Evolutionary conservation across 129 eudicot species (phyloP).

Genomic region (Flaveria bidentis): DNA sequence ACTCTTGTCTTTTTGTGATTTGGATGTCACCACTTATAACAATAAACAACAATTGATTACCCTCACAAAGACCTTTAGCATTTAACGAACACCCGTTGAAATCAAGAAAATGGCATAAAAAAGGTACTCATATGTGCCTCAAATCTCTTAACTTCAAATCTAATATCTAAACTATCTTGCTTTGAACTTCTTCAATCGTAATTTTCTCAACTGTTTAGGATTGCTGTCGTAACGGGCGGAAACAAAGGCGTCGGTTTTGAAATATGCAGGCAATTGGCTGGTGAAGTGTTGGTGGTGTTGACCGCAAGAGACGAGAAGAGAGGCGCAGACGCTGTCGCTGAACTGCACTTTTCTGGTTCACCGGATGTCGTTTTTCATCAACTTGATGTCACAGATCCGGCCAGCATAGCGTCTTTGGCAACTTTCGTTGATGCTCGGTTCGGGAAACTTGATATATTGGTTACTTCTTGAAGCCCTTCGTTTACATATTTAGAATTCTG

Average conservation of each 20-base stretch:
- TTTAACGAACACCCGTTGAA: background rate
- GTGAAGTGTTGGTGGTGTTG: constrained; percentile 23
- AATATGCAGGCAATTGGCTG: constrained; percentile 41
- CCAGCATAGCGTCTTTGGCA: constrained; percentile 29
- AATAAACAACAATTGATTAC: no score
- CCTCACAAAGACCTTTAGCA: no score
- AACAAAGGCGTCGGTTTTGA: constrained; percentile 52
- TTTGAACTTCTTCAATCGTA: no score
- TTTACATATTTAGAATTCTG: no score
- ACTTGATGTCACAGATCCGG: constrained; percentile 32
- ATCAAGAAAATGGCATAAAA: constrained; percentile 30
- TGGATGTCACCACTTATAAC: no score
- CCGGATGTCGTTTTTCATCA: constrained; percentile 35
- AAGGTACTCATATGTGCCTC: constrained; percentile 4
- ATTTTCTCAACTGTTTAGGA: background rate
- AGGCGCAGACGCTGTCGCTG: constrained; percentile 33
- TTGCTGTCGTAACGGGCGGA: constrained; percentile 44
- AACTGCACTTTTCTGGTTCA: constrained; percentile 24
- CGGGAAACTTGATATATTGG: constrained; percentile 40
- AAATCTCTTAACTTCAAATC: background rate
- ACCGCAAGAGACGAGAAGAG: constrained; percentile 34
- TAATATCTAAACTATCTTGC: no score
- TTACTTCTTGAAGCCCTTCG: background rate
- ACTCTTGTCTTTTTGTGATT: no score
- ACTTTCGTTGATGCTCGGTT: constrained; percentile 23